Evolutionary conservation across 352 stramenopile species (phyloP), one percentile per base, ranked within the genome.

Genomic region (Phytophthora ohioensis): DNA sequence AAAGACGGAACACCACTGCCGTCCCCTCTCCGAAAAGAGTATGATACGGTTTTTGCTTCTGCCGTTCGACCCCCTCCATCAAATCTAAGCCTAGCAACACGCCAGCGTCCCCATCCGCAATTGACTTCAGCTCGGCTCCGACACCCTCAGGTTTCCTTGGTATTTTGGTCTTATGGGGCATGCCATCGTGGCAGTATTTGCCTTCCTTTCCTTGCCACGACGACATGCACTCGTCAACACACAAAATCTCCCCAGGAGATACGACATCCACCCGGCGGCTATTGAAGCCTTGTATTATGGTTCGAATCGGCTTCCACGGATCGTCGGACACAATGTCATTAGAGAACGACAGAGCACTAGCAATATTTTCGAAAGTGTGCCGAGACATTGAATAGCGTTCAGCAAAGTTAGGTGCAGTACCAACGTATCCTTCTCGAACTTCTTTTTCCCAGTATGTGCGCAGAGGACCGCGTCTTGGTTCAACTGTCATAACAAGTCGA

Each of bases 101-200:
- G 12, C 59, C 59, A 15, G 47, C 32, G 21, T 60, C 59, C 12
- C 59, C 59, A 67, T 54, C 48, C 3, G 27, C 48, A 17, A 54
- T 51, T n/a, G 47, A 41, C 32, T 67, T 59, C 8, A 53, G 17
- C 10, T 59, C 38, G 4, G 59, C 48, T 30, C 59, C 47, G 6
- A 53, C 10, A 8, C 15, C 48, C 45, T 67, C 59, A 7, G 38
- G 47, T 17, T 59, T 67, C 17, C 38, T 17, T 15, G 27, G 38
- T 3, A 67, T 67, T 30, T 64, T 57, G 11, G 48, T 59, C n/a
- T 53, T 38, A 38, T 59, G 59, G 10, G 47, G 59, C 15, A 67
- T 58, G 5, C n/a, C 48, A 38, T 67, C 59, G 4, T 67, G 47
- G 12, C 27, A 39, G 15, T 47, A 61, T 10, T 67, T 60, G 4